Percentiles rank a stretch among this genome's conserved stretches.
Conservation (phyloP, 2,329 filamentous ascomycete species). For the Herpotrichia juniperi region DNA sequence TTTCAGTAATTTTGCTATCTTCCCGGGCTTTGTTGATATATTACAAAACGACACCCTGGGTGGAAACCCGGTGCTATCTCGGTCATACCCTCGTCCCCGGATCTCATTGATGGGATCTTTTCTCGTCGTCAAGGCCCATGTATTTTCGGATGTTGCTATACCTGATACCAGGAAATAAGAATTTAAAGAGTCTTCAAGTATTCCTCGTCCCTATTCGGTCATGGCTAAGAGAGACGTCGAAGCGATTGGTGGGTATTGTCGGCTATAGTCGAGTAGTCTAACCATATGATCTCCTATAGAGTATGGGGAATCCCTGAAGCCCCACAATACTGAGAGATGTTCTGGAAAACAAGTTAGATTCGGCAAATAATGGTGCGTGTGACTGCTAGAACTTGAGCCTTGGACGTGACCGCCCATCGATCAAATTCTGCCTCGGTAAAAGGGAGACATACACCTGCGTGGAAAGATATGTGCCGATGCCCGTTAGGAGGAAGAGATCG, state of each 20-base stretch:
- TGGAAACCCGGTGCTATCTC: not conserved
- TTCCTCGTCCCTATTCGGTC: not conserved
- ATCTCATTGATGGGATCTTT: conserved; percentile 7
- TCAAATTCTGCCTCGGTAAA: too few relatives aligned
- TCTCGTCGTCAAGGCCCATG: not conserved
- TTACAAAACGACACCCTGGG: not conserved
- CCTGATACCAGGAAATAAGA: not conserved
- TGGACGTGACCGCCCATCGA: not conserved
- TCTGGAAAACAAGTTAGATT: not conserved
- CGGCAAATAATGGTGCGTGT: not conserved
- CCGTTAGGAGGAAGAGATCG: not conserved
- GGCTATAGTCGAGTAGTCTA: conserved; percentile 2
- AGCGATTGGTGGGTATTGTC: conserved; percentile 5
- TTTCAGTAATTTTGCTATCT: not conserved
- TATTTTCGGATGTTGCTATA: not conserved
- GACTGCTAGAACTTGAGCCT: not conserved
- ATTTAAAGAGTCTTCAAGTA: not conserved
- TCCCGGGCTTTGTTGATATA: not conserved
- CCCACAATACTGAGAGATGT: not conserved
- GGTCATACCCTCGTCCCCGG: not conserved
- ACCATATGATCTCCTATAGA: conserved; percentile 1
- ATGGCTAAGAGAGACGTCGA: too few relatives aligned
- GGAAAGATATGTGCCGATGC: not conserved
- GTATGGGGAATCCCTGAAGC: conserved; percentile 9
- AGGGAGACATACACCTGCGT: not conserved